Evolutionary conservation across 768 basidiomycete species (phyloP).

Genomic region (Hypsizygus marmoreus): DNA sequence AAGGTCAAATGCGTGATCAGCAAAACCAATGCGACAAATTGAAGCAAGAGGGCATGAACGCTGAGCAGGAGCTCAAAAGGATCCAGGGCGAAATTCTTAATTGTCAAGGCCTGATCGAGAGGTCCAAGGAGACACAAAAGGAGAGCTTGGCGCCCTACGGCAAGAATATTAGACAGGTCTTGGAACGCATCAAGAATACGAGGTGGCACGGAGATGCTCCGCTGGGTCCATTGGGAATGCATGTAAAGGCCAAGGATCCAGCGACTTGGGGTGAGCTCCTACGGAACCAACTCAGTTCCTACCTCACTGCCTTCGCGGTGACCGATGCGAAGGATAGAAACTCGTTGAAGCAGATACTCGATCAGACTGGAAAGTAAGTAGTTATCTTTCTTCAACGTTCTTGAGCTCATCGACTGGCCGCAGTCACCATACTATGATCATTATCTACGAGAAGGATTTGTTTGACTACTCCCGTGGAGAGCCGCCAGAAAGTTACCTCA

Average conservation of each 20-base stretch:
- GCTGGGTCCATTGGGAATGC: slow-evolving; percentile 77
- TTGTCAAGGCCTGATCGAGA: slow-evolving; percentile 50
- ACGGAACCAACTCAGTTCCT: slow-evolving; percentile 54
- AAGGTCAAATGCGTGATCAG: slow-evolving; percentile 34
- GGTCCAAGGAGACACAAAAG: slow-evolving; percentile 51
- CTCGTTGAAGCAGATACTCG: slow-evolving; percentile 57
- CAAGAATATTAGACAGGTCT: slow-evolving; percentile 54
- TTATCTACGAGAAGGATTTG: slow-evolving; percentile 69
- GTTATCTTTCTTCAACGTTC: slow-evolving; percentile 17
- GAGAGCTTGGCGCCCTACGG: slow-evolving; percentile 68
- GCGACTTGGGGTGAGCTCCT: slow-evolving; percentile 67
- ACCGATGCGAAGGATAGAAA: slow-evolving; percentile 66
- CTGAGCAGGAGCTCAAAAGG: slow-evolving; percentile 31
- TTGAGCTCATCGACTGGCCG: neutral
- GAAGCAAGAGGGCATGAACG: slow-evolving; percentile 35
- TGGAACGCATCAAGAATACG: slow-evolving; percentile 50
- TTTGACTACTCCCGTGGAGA: slow-evolving; percentile 84
- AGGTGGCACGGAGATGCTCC: slow-evolving; percentile 69
- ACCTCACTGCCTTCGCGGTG: slow-evolving; percentile 73
- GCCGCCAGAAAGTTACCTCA: slow-evolving; percentile 59
- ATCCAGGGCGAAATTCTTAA: slow-evolving; percentile 45
- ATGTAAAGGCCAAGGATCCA: slow-evolving; percentile 73
- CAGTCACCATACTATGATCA: slow-evolving; percentile 53
- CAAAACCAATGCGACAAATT: slow-evolving; percentile 29
- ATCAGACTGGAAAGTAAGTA: slow-evolving; percentile 63